Percentiles rank a stretch among this genome's conserved stretches.
These are phyloP conservation scores for Scleroderma citrinum DNA, from an alignment of 768 basidiomycete genomes.

Conservation along the genomic window DNA sequence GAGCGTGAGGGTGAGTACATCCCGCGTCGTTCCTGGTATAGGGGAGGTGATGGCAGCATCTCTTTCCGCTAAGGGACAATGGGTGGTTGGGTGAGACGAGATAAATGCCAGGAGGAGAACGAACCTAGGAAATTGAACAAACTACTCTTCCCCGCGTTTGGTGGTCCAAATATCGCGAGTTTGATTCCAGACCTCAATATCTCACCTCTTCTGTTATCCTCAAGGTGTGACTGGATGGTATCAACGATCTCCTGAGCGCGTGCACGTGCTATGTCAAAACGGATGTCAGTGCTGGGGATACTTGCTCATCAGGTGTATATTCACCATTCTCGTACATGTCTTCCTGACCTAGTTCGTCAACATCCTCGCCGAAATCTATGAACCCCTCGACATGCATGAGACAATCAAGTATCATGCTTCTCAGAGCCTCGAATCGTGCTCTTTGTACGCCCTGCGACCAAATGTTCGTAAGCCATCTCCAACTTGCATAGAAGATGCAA, in stretches of 20 bases:
- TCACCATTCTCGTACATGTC: conserved; percentile 68
- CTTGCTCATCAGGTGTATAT: conserved; percentile 1
- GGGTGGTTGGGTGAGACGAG: not conserved
- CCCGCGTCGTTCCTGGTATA: conserved; percentile 84
- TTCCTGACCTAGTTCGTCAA: conserved; percentile 76
- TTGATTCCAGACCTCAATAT: conserved; percentile 77
- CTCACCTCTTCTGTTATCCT: conserved; percentile 75
- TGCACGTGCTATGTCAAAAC: conserved; percentile 41
- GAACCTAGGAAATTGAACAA: conserved; percentile 78
- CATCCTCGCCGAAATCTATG: conserved; percentile 88
- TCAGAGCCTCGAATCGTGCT: conserved; percentile 55
- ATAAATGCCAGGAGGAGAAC: conserved; percentile 2
- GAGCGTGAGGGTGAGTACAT: conserved; percentile 77
- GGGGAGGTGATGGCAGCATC: conserved; percentile 89
- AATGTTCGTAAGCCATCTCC: not conserved
- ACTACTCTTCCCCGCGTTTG: conserved; percentile 93
- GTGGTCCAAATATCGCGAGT: conserved; percentile 86
- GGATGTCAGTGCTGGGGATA: not conserved
- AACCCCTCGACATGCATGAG: conserved; percentile 81
- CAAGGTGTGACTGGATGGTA: conserved; percentile 50
- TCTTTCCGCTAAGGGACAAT: conserved; percentile 53
- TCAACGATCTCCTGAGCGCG: conserved; percentile 45
- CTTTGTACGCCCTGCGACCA: conserved; percentile 55
- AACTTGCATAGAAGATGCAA: not conserved
- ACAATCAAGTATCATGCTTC: conserved; percentile 62